Percentiles rank a stretch among this genome's conserved stretches.
Evolutionary conservation across 2,329 filamentous ascomycete species (phyloP).

Genomic region (Simplicillium sp.): DNA sequence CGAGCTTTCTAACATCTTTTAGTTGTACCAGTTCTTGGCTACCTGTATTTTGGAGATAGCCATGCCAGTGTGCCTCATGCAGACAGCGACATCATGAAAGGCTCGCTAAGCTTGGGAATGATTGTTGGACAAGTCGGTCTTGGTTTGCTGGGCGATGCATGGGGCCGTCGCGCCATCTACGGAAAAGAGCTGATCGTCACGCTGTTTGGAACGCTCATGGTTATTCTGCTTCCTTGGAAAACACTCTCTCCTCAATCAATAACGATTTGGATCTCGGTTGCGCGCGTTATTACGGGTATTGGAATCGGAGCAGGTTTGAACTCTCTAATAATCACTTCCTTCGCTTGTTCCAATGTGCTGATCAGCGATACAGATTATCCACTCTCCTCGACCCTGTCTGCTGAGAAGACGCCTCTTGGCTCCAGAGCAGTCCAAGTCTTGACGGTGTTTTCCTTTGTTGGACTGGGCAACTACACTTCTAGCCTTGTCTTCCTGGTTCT

Average conservation of each 20-base stretch:
- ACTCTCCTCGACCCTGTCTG: too few relatives aligned
- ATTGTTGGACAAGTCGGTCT: neutral
- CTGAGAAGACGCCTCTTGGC: too few relatives aligned
- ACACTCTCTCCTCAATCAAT: neutral
- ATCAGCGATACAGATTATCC: too few relatives aligned
- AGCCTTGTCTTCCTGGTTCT: too few relatives aligned
- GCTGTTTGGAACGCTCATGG: neutral
- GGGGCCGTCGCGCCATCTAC: constrained; percentile 1
- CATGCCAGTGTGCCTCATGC: neutral
- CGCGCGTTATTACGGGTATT: neutral
- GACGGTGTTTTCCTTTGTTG: too few relatives aligned
- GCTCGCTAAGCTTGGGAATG: neutral
- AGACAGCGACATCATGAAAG: constrained; percentile 1
- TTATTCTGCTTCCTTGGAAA: neutral
- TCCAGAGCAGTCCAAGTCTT: too few relatives aligned
- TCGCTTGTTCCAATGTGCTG: too few relatives aligned
- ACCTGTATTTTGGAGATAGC: neutral
- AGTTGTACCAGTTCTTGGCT: constrained; percentile 1
- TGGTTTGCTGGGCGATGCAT: neutral
- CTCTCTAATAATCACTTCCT: too few relatives aligned
- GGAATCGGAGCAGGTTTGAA: constrained; percentile 1
- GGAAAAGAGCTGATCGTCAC: constrained; percentile 1
- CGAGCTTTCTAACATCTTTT: neutral
- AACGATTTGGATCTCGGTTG: neutral
- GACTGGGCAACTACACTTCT: too few relatives aligned